Base-by-base conservation (phyloP, 306 rosid genomes). In the Malus sylvestris region DNA sequence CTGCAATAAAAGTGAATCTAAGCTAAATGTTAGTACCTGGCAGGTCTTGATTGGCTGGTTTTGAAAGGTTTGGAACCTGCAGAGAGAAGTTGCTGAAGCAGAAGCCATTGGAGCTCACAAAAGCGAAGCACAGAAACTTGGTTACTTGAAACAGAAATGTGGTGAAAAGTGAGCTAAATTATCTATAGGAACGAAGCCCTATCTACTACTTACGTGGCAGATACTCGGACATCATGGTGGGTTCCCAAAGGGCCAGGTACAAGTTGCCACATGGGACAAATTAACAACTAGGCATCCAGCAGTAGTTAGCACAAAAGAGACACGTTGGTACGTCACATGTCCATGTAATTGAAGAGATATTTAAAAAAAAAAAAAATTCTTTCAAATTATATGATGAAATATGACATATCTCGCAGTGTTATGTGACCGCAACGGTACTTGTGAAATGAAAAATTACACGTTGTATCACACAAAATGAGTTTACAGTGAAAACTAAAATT, bases 21-120 rank as follows among this genome's bases (percentile, higher is more conserved):
- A 30, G 25, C 25, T 38, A 38, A n/a, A 40, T 3, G 10, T 11
- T 40, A 19, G 13, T 29, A 86, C 92, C 88, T 84, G 85, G 79
- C 22, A 45, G 20, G 73, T 75, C 11, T 51, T 67, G 71, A 51
- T 70, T 22, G 83, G 81, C 15, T 64, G 71, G 30, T 68, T 84
- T 65, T 88, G 78, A 70, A 83, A 79, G 44, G 81, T 78, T 65
- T 79, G 79, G 73, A 87, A 82, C 35, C 59, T 4, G 78, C 78
- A 11, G 49, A 87, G 78, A 64, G 77, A 82, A 80, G 91, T 65
- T 68, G 90, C 85, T 80, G 93, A 86, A 83, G 85, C 70, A 46
- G 91, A 83, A 38, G 93, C 88, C 96, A 86, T 90, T 80, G 81
- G 51, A 81, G 91, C 57, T 74, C 42, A 40, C 65, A 75, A 33